Evolutionary conservation across 208 protist genomes (phyloP).

Genomic region (Trypanosoma platydactyli): DNA sequence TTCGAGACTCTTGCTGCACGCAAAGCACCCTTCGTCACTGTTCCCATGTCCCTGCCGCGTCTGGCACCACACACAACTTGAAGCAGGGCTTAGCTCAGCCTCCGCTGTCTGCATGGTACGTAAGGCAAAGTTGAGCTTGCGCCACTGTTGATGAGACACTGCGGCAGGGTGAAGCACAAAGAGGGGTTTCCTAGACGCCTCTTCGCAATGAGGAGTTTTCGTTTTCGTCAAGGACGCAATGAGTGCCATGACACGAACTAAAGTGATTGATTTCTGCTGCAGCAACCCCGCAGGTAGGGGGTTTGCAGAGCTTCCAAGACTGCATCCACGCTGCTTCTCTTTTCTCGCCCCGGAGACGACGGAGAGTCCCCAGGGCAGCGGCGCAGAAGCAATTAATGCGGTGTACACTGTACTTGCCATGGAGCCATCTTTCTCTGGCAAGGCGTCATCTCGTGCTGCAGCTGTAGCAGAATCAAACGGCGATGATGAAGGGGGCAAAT

Average conservation of each 20-base stretch:
- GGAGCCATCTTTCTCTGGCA: too few relatives aligned
- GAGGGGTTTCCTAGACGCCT: not conserved
- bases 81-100: not conserved
- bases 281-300: not conserved
- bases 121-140: constrained; percentile 19
- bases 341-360: too few relatives aligned
- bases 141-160: constrained; percentile 12
- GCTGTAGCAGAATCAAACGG: too few relatives aligned
- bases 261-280: not conserved
- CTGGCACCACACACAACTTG: not conserved
- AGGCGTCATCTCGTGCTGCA: too few relatives aligned
- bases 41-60: not conserved
- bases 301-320: not conserved
- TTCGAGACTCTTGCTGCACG: constrained; percentile 12
- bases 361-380: too few relatives aligned
- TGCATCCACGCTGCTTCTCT: too few relatives aligned
- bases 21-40: constrained; percentile 2
- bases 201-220: not conserved
- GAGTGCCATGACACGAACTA: constrained; percentile 15
- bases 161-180: constrained; percentile 22
- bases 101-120: constrained; percentile 5
- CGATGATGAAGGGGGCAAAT: not conserved
- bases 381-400: too few relatives aligned
- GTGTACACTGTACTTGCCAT: too few relatives aligned
- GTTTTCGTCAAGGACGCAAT: constrained; percentile 13